Evolutionary conservation across 108 stramenopile species (phyloP).

Genomic region (Conticribra guillardii): DNA sequence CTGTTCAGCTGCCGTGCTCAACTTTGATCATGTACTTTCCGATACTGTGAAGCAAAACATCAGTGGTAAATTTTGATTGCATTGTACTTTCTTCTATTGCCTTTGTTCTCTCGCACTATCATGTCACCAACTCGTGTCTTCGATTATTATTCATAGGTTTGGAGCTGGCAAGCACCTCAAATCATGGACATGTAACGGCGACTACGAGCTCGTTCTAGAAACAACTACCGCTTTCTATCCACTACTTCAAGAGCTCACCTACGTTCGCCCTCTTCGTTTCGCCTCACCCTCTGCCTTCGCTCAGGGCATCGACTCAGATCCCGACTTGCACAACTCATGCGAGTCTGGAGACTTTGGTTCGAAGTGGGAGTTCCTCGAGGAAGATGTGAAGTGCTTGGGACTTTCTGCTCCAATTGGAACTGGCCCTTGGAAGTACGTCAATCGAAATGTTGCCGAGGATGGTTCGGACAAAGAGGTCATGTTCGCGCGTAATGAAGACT

Average conservation of each 20-base stretch:
- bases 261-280: conserved; percentile 69
- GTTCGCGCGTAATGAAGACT: conserved; percentile 51
- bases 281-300: conserved; percentile 60
- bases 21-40: conserved; percentile 75
- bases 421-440: conserved; percentile 58
- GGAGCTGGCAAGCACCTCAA: conserved; percentile 44
- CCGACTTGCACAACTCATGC: conserved; percentile 63
- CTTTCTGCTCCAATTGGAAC: conserved; percentile 58
- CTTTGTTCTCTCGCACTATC: too few relatives aligned
- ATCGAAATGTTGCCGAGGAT: conserved; percentile 30
- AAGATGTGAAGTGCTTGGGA: conserved; percentile 58
- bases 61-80: too few relatives aligned
- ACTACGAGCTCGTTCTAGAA: conserved; percentile 48
- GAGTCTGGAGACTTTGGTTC: conserved; percentile 49
- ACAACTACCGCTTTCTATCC: conserved; percentile 58
- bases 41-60: conserved; percentile 57
- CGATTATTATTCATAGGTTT: too few relatives aligned
- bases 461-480: conserved; percentile 42
- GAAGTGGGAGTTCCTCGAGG: conserved; percentile 43
- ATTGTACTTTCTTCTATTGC: too few relatives aligned
- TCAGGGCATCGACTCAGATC: conserved; percentile 49
- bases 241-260: conserved; percentile 68
- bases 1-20: conserved; percentile 67
- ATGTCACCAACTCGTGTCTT: too few relatives aligned
- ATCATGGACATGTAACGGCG: conserved; percentile 54